phyloP scores from a whole-genome alignment of 139 green algal genomes.

The Chlorella vulgaris region DNA sequence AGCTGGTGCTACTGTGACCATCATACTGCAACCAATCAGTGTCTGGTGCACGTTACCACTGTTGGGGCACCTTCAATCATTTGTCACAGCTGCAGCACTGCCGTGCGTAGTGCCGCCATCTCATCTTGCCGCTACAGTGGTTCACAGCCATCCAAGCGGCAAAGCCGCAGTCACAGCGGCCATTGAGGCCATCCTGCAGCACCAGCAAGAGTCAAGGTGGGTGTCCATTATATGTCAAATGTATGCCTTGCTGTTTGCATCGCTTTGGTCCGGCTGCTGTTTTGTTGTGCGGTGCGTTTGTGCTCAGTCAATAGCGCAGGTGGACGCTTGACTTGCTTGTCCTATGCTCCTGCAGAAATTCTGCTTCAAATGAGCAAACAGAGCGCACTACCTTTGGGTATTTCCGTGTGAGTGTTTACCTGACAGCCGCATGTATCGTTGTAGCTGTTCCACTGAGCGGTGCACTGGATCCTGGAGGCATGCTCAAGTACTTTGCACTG shows the following conservation, averaged over 20 bases:
- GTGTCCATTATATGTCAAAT: neutral
- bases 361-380: too few species aligned
- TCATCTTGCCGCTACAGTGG: neutral
- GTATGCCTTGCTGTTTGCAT: too few species aligned
- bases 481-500: slow-evolving; percentile 17
- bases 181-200: slow-evolving; percentile 2
- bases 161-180: slow-evolving; percentile 6
- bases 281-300: too few species aligned
- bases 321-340: too few species aligned
- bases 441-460: neutral
- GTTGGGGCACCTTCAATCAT: slow-evolving; percentile 9
- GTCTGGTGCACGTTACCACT: slow-evolving; percentile 27
- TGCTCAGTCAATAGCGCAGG: too few species aligned
- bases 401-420: slow-evolving; percentile 1
- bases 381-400: neutral
- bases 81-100: neutral
- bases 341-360: too few species aligned
- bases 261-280: too few species aligned
- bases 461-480: too few species aligned
- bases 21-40: slow-evolving; percentile 19
- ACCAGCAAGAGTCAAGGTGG: slow-evolving; percentile 8
- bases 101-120: neutral
- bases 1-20: neutral
- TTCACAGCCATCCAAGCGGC: neutral
- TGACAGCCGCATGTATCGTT: slow-evolving; percentile 6